Percentiles rank a stretch among this genome's conserved stretches.
phyloP scores from a whole-genome alignment of 2,329 filamentous ascomycete species.

The Penicillium aurantiogriseum region DNA sequence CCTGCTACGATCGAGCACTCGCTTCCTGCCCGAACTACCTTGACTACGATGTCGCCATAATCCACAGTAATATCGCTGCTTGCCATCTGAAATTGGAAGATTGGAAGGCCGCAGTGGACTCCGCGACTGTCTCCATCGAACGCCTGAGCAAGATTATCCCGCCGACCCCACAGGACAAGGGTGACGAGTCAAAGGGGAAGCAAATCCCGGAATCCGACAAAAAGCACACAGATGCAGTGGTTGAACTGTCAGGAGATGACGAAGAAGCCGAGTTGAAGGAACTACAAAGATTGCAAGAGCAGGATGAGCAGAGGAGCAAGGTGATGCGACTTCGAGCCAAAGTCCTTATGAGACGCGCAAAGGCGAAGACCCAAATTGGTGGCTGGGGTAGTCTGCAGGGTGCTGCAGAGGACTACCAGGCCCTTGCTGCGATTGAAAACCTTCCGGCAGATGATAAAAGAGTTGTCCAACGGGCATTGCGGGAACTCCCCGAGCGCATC shows the following conservation, averaged over 20 bases:
- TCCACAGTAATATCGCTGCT: slow-evolving; percentile 84
- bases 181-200: slow-evolving; percentile 19
- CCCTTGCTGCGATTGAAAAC: slow-evolving; percentile 58
- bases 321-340: slow-evolving; percentile 77
- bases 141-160: slow-evolving; percentile 64
- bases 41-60: slow-evolving; percentile 81
- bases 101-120: slow-evolving; percentile 78
- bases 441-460: slow-evolving; percentile 65
- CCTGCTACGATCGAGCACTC: slow-evolving; percentile 78
- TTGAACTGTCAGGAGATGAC: slow-evolving; percentile 50
- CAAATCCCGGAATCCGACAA: slow-evolving; percentile 8
- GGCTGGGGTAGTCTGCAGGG: slow-evolving; percentile 79
- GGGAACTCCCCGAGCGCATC: slow-evolving; percentile 63
- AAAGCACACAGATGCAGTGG: slow-evolving; percentile 36
- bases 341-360: slow-evolving; percentile 74
- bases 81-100: slow-evolving; percentile 81
- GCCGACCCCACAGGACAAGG: slow-evolving; percentile 30
- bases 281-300: slow-evolving; percentile 44
- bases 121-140: slow-evolving; percentile 71
- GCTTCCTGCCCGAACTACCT: slow-evolving; percentile 78
- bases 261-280: slow-evolving; percentile 42
- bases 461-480: slow-evolving; percentile 66
- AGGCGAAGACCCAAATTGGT: slow-evolving; percentile 67
- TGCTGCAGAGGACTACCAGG: slow-evolving; percentile 77
- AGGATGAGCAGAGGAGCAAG: slow-evolving; percentile 57